A percentile compares a stretch with the other conserved stretches of the same genome.
These are phyloP conservation scores for Nothophaeocryptopus gaeumannii DNA, from an alignment of 2,329 filamentous ascomycete species.

Conservation along the genomic window DNA sequence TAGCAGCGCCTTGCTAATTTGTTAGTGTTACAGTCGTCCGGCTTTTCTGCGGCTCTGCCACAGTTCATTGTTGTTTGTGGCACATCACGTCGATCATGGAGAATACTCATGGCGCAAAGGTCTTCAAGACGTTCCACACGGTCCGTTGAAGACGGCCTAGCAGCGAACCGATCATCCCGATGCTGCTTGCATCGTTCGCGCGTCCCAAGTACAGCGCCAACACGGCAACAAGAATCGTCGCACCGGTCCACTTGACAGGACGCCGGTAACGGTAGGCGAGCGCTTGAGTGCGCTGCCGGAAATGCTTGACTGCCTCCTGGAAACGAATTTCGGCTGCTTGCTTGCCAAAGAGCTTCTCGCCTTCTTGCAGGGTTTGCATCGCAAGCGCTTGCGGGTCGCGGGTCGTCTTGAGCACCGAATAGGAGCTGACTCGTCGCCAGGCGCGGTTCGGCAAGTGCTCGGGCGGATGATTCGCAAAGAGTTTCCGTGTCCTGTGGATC, in stretches of 20 bases:
- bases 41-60: too few relatives aligned
- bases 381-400: slow-evolving; percentile 51
- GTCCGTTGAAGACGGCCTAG: neutral
- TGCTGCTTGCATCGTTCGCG: slow-evolving; percentile 2
- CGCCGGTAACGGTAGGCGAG: slow-evolving; percentile 63
- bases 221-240: slow-evolving; percentile 63
- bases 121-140: slow-evolving; percentile 4
- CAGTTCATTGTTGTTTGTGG: too few relatives aligned
- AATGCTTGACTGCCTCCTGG: slow-evolving; percentile 56
- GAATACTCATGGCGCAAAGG: slow-evolving; percentile 3
- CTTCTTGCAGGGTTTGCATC: slow-evolving; percentile 62
- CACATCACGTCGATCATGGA: neutral
- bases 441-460: slow-evolving; percentile 60
- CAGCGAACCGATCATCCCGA: slow-evolving; percentile 1
- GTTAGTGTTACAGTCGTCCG: too few relatives aligned
- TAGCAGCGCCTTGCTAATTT: too few relatives aligned
- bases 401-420: slow-evolving; percentile 84
- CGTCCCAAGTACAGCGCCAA: slow-evolving; percentile 53
- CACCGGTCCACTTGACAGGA: slow-evolving; percentile 53
- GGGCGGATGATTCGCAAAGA: slow-evolving; percentile 69
- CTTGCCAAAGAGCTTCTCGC: slow-evolving; percentile 63
- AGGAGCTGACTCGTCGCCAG: slow-evolving; percentile 70
- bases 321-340: slow-evolving; percentile 68
- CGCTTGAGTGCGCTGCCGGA: slow-evolving; percentile 38
- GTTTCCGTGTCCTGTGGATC: slow-evolving; percentile 61